Percentiles rank a stretch among this genome's conserved stretches.
Conservation (phyloP, 495 filamentous ascomycete genomes). For the Neurospora africana region DNA sequence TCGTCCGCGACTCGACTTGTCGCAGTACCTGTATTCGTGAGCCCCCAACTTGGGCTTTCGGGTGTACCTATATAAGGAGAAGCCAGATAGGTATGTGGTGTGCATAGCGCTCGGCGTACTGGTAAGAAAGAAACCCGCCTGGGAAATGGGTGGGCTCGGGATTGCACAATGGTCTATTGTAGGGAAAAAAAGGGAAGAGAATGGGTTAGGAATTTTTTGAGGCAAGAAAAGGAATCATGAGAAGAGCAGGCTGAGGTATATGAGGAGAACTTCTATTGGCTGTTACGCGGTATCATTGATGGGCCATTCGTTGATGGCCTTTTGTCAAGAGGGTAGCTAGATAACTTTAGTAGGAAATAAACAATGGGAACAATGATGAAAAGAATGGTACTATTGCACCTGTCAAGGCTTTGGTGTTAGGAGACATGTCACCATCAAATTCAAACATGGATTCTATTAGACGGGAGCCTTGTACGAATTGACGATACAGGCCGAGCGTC, state of each 20-base stretch:
- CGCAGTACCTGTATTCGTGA: constrained; percentile 44
- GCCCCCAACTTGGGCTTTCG: not conserved
- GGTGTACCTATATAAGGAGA: not conserved
- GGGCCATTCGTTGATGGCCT: not conserved
- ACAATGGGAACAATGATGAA: not conserved
- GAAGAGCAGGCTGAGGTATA: not conserved
- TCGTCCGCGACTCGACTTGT: constrained; percentile 35
- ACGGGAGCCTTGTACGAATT: not conserved
- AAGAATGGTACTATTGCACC: not conserved
- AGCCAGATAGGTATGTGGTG: constrained; percentile 1
- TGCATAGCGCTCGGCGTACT: constrained; percentile 18
- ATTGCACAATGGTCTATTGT: not conserved
- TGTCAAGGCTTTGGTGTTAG: not conserved
- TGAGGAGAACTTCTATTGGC: not conserved
- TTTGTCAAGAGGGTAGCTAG: not conserved
- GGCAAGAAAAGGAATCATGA: not conserved
- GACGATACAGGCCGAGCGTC: not conserved
- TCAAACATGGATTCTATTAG: not conserved
- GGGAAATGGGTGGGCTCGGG: not conserved
- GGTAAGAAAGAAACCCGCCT: not conserved
- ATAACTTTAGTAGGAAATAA: not conserved
- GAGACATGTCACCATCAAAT: not conserved
- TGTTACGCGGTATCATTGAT: not conserved
- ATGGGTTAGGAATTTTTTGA: not conserved
- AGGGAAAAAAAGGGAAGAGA: not conserved